Conservation (phyloP, 2,329 filamentous ascomycete genomes). For the Neofusicoccum parvum region DNA sequence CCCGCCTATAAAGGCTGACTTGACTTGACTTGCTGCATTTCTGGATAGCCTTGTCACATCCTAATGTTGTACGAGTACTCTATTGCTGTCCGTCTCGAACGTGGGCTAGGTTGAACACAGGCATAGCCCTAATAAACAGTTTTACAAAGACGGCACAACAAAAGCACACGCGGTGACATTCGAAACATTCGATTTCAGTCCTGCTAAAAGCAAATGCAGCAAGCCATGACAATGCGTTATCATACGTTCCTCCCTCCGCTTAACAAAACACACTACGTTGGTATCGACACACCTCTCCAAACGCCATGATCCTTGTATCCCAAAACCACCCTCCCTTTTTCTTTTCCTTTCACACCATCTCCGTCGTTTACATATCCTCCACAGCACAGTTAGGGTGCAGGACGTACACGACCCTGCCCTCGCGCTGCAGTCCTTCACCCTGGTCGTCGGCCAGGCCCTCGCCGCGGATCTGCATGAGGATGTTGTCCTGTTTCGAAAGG, state of each 20-base stretch:
- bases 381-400: conserved; percentile 92
- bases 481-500: conserved; percentile 53
- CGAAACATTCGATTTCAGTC: too few species aligned
- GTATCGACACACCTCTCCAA: conserved; percentile 5
- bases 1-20: too few species aligned
- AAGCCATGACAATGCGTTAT: background rate
- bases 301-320: background rate
- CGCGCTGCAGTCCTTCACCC: conserved; percentile 57
- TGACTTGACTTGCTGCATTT: too few species aligned
- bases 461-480: conserved; percentile 67
- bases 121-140: too few species aligned
- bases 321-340: background rate
- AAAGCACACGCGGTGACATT: too few species aligned
- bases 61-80: too few species aligned
- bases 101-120: too few species aligned
- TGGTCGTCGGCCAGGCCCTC: conserved; percentile 84
- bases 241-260: background rate
- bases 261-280: background rate
- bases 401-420: conserved; percentile 72
- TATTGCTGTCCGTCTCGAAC: too few species aligned
- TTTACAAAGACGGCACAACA: too few species aligned
- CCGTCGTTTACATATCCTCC: conserved; percentile 53
- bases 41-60: too few species aligned
- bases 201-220: background rate
- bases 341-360: background rate